phyloP scores from a whole-genome alignment of 768 basidiomycete species.

The Lentinula guzmanii region DNA sequence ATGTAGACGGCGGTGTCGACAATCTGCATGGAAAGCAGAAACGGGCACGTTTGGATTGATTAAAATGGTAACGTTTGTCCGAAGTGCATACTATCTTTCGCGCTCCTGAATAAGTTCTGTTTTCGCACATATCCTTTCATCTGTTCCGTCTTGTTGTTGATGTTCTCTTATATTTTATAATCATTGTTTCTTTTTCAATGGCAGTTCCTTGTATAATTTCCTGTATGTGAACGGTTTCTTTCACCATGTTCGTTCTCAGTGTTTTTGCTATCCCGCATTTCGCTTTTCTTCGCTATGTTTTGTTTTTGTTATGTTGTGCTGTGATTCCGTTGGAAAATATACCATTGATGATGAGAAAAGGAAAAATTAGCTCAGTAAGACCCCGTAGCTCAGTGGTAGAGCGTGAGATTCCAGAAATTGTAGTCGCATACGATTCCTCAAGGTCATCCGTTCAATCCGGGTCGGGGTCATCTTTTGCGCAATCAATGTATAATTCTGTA shows the following conservation, averaged over 20 bases:
- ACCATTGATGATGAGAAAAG: too few relatives aligned
- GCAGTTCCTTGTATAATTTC: not conserved
- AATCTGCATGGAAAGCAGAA: not conserved
- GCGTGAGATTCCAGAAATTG: conserved; percentile 27
- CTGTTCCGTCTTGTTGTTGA: too few relatives aligned
- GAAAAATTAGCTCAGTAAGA: not conserved
- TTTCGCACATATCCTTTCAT: too few relatives aligned
- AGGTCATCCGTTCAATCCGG: conserved; percentile 47
- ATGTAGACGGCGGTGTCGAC: not conserved
- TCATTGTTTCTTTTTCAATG: not conserved
- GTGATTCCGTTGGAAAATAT: too few relatives aligned
- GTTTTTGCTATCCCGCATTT: not conserved
- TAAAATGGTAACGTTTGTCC: not conserved
- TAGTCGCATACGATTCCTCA: conserved; percentile 21
- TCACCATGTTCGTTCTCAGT: not conserved
- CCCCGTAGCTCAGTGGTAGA: conserved; percentile 35
- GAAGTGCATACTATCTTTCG: not conserved
- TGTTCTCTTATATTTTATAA: too few relatives aligned
- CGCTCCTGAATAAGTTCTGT: too few relatives aligned
- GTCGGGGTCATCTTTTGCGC: conserved; percentile 26
- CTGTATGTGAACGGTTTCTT: not conserved
- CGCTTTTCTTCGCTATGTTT: not conserved
- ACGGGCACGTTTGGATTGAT: not conserved
- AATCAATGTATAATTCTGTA: too few relatives aligned
- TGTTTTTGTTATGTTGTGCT: not conserved